Evolutionary conservation across 805 yeast species (phyloP), one percentile per base, ranked within the genome.

Genomic region (Saturnispora diversa): DNA sequence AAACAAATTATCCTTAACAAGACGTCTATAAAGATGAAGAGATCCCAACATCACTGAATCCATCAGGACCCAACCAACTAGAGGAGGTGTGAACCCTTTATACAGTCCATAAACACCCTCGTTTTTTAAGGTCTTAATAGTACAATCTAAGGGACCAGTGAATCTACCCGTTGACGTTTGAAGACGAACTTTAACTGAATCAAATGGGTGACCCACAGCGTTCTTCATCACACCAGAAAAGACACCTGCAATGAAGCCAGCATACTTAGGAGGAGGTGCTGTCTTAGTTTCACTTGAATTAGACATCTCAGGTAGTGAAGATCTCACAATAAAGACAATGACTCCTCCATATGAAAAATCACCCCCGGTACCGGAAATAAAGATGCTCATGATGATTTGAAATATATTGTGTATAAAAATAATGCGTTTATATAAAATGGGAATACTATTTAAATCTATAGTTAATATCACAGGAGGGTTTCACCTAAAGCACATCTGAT

Each of bases 401-500:
- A 19, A 30, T 17, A 12, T 15, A 16, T 15, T 29, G 5, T 11
- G 22, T 10, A 4, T 30, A 11, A 19, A 16, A 30, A 15, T n/a
- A n/a, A n/a, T n/a, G n/a, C n/a, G n/a, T n/a, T n/a, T n/a, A n/a
- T n/a, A n/a, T n/a, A n/a, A n/a, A n/a, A n/a, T n/a, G n/a, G n/a
- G n/a, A n/a, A n/a, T n/a, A n/a, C n/a, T n/a, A n/a, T 30, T 17
- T 12, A 30, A 8, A 1, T 24, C 5, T 24, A 19, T 11, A 12
- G 33, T 9, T 30, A 30, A 22, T 16, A 12, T 55, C 68, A 82
- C 49, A 83, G 63, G 42, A 90, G 64, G 3, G 95, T 83, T 60
- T 92, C 95, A 43, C 98, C 98, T 51, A 92, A 63, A 2, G 97
- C 95, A 68, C 97, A 87, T 60, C 94, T 76, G 40, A 90, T 90